Evolutionary conservation across 352 stramenopile species (phyloP).

Genomic region (Phytophthora syringae): DNA sequence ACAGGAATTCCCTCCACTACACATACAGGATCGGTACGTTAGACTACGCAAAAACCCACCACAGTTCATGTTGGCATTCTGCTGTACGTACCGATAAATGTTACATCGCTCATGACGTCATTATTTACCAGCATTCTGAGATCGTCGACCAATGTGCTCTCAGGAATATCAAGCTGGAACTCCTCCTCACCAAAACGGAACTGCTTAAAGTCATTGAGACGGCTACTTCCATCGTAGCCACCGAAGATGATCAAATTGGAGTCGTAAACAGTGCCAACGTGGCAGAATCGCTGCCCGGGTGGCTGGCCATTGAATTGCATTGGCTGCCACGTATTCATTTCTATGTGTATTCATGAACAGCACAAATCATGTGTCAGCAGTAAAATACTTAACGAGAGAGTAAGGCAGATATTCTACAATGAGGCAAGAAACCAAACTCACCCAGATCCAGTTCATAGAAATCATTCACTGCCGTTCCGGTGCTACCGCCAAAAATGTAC

Average conservation of each 20-base stretch:
- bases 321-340: slow-evolving; percentile 72
- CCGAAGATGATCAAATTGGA: slow-evolving; percentile 94
- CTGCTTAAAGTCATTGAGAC: slow-evolving; percentile 96
- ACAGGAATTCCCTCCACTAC: slow-evolving; percentile 88
- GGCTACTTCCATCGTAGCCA: slow-evolving; percentile 96
- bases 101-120: slow-evolving; percentile 89
- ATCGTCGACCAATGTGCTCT: slow-evolving; percentile 80
- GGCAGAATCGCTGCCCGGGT: slow-evolving; percentile 96
- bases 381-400: background rate
- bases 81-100: slow-evolving; percentile 72
- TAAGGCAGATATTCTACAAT: background rate
- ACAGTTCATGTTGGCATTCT: background rate
- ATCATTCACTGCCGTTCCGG: slow-evolving; percentile 97
- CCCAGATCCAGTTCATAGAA: slow-evolving; percentile 95
- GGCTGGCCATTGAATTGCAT: slow-evolving; percentile 83
- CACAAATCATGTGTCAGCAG: background rate
- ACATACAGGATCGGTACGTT: background rate
- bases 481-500: slow-evolving; percentile 97
- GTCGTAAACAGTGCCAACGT: slow-evolving; percentile 94
- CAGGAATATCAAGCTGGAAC: slow-evolving; percentile 86
- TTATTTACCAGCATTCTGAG: slow-evolving; percentile 82
- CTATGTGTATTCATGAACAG: slow-evolving; percentile 22
- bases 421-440: slow-evolving; percentile 22
- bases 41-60: background rate
- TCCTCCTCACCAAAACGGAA: slow-evolving; percentile 88